Evolutionary conservation across 2,329 filamentous ascomycete genomes (phyloP).

Genomic region (Diplodia mutila): DNA sequence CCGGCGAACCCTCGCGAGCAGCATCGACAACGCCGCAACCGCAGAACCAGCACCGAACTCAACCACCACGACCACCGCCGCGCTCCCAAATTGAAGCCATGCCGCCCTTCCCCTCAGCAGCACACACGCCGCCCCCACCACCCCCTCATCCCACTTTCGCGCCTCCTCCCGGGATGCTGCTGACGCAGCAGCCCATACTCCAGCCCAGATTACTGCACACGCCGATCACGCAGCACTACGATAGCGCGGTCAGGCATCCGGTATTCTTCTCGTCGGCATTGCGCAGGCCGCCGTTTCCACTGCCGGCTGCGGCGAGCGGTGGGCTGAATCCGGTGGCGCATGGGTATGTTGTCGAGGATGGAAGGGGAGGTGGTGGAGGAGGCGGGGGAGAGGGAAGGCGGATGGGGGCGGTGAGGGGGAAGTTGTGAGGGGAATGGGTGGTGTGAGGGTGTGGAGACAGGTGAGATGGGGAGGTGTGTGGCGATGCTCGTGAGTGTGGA

Average conservation of each 20-base stretch:
- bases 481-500: background rate
- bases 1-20: background rate
- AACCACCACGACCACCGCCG: slow-evolving; percentile 30
- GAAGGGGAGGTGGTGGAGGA: background rate
- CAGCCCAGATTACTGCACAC: background rate
- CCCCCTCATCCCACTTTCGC: slow-evolving; percentile 26
- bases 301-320: slow-evolving; percentile 32
- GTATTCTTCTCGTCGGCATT: slow-evolving; percentile 74
- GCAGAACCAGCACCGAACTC: background rate
- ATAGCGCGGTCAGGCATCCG: slow-evolving; percentile 68
- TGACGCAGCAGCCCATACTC: background rate
- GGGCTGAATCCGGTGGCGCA: slow-evolving; percentile 48
- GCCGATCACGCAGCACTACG: slow-evolving; percentile 41
- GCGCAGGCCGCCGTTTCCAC: slow-evolving; percentile 57
- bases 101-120: slow-evolving; percentile 36
- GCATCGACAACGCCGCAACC: background rate
- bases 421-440: slow-evolving; percentile 10
- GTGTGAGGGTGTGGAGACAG: background rate
- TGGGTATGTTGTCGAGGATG: slow-evolving; percentile 46
- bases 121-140: slow-evolving; percentile 9
- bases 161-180: slow-evolving; percentile 24
- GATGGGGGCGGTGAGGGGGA: background rate
- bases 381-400: background rate
- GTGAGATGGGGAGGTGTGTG: background rate
- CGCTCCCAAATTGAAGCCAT: slow-evolving; percentile 56